These are phyloP conservation scores for Ensete ventricosum DNA, from an alignment of 176 grass and related monocot genomes.

Conservation along the genomic window DNA sequence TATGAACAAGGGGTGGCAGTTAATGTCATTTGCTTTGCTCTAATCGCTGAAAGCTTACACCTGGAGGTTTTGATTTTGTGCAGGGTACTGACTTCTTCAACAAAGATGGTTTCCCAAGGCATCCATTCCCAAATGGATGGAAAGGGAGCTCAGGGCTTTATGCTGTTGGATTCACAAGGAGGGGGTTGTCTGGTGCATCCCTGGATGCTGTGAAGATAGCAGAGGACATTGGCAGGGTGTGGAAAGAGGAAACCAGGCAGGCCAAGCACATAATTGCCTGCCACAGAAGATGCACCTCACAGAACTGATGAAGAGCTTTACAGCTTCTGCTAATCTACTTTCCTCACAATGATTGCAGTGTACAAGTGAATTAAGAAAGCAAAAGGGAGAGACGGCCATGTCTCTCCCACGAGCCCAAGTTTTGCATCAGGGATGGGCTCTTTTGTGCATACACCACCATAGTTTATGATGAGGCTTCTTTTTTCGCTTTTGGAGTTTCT, in stretches of 20 bases:
- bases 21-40: too few species aligned
- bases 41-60: too few species aligned
- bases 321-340: background rate
- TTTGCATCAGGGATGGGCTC: background rate
- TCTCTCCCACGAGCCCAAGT: background rate
- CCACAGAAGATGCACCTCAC: background rate
- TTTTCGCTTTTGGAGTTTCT: background rate
- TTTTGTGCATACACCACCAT: background rate
- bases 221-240: background rate
- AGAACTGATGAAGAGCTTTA: background rate
- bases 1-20: too few species aligned
- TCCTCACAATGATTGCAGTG: background rate
- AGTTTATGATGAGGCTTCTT: background rate
- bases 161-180: background rate
- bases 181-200: background rate
- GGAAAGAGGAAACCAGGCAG: background rate
- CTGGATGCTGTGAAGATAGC: background rate
- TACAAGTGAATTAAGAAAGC: background rate
- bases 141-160: background rate
- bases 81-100: background rate
- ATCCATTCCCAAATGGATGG: conserved; percentile 1
- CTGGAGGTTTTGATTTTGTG: too few species aligned
- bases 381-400: background rate
- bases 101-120: background rate
- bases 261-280: background rate